Conservation (phyloP, 2,329 filamentous ascomycete species). For the Pseudogymnoascus sp. region DNA sequence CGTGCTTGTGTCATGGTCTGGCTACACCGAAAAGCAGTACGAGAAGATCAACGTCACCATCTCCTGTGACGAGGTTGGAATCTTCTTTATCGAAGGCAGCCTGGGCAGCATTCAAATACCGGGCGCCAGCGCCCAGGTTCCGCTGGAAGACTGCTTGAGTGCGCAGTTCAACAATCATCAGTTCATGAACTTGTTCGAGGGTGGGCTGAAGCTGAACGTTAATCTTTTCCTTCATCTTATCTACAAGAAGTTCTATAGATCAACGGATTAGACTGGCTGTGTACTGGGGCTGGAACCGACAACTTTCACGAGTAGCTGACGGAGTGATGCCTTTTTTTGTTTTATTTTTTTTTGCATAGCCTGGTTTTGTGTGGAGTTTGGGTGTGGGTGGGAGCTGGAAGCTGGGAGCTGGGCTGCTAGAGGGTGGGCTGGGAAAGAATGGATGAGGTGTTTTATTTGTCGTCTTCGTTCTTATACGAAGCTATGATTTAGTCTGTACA, state of each 20-base stretch:
- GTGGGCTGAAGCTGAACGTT: conserved; percentile 79
- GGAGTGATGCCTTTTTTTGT: background rate
- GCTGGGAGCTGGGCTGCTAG: background rate
- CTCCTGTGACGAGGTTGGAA: conserved; percentile 83
- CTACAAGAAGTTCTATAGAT: conserved; percentile 96
- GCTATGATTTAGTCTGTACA: conserved; percentile 5
- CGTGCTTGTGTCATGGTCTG: conserved; percentile 85
- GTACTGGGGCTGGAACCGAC: background rate
- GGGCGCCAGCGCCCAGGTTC: conserved; percentile 78
- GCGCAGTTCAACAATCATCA: conserved; percentile 96
- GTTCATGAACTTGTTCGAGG: conserved; percentile 91
- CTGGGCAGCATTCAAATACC: conserved; percentile 93
- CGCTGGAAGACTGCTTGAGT: conserved; percentile 88
- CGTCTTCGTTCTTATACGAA: background rate
- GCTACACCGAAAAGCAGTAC: conserved; percentile 75
- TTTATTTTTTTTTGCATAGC: conserved; percentile 2
- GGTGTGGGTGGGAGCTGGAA: background rate
- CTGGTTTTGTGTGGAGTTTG: conserved; percentile 8
- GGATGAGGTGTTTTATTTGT: conserved; percentile 6
- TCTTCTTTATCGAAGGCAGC: conserved; percentile 87
- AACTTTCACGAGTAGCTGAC: background rate
- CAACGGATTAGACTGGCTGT: conserved; percentile 23
- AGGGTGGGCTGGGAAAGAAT: background rate
- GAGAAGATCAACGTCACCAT: conserved; percentile 92
- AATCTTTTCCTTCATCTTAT: conserved; percentile 93